Percentiles rank a stretch among this genome's conserved stretches.
phyloP scores from a whole-genome alignment of 2,329 filamentous ascomycete genomes.

The Lasiodiplodia sp. region DNA sequence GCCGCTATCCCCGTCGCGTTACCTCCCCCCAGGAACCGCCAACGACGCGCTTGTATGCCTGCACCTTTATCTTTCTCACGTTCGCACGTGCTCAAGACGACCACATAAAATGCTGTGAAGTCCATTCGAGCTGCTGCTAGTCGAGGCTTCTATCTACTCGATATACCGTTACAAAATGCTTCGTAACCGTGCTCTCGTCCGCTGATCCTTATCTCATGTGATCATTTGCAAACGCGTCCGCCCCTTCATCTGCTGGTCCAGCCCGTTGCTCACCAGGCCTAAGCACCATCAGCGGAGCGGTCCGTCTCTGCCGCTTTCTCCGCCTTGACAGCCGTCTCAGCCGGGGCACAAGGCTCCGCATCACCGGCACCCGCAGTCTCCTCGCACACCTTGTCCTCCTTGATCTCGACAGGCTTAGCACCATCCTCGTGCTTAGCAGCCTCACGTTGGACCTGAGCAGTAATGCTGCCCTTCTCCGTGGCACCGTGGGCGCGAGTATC shows the following conservation, averaged over 20 bases:
- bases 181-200: constrained; percentile 23
- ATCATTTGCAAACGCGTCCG: background rate
- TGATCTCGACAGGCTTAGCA: background rate
- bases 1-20: constrained; percentile 13
- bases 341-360: background rate
- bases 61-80: constrained; percentile 1
- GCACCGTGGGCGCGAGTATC: constrained; percentile 43
- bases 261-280: background rate
- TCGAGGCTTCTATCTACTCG: constrained; percentile 3
- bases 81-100: constrained; percentile 7
- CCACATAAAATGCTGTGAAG: background rate
- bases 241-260: background rate
- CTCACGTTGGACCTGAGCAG: constrained; percentile 42
- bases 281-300: background rate
- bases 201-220: constrained; percentile 21
- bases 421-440: constrained; percentile 38
- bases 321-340: background rate
- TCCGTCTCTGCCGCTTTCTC: background rate
- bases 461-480: constrained; percentile 43
- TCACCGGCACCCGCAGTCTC: background rate
- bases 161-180: constrained; percentile 15
- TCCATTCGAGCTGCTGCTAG: background rate
- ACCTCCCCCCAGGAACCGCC: constrained; percentile 11
- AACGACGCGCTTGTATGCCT: constrained; percentile 23
- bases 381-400: background rate